Evolutionary conservation across 306 rosid genomes (phyloP).

Genomic region (Cicer chorassanicum): DNA sequence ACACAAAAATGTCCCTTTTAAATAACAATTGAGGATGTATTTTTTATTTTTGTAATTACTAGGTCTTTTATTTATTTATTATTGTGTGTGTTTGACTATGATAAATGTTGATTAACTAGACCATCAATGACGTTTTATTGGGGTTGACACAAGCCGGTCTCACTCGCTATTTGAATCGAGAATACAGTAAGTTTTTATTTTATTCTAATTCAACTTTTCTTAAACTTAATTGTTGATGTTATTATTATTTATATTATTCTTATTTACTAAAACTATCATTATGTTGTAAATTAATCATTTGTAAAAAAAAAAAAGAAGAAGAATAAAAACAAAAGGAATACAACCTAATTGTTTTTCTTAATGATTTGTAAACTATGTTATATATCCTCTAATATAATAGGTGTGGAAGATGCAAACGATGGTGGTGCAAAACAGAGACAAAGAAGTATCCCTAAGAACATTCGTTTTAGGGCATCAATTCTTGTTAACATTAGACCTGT

Average conservation of each 20-base stretch:
- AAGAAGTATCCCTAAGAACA: constrained; percentile 33
- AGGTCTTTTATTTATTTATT: neutral
- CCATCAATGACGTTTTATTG: constrained; percentile 67
- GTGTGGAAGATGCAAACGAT: constrained; percentile 20
- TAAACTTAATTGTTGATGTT: neutral
- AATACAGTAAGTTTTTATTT: constrained; percentile 49
- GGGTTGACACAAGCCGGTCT: constrained; percentile 76
- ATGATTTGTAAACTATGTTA: neutral
- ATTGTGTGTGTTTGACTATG: neutral
- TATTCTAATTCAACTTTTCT: neutral
- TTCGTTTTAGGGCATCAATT: constrained; percentile 59
- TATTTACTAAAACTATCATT: neutral
- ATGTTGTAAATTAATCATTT: neutral
- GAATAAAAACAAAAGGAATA: neutral
- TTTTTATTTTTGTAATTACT: neutral
- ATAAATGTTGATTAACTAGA: constrained; percentile 48
- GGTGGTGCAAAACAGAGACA: neutral
- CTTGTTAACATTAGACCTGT: constrained; percentile 60
- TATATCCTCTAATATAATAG: constrained; percentile 6
- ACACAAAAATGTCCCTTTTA: neutral
- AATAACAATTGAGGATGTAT: neutral
- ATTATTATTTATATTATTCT: neutral
- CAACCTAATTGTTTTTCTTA: neutral
- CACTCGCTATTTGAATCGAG: constrained; percentile 54
- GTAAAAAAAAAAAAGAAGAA: neutral